Conservation (phyloP, 1,284 basidiomycete genomes). For the Cryptococcus wingfieldii region DNA sequence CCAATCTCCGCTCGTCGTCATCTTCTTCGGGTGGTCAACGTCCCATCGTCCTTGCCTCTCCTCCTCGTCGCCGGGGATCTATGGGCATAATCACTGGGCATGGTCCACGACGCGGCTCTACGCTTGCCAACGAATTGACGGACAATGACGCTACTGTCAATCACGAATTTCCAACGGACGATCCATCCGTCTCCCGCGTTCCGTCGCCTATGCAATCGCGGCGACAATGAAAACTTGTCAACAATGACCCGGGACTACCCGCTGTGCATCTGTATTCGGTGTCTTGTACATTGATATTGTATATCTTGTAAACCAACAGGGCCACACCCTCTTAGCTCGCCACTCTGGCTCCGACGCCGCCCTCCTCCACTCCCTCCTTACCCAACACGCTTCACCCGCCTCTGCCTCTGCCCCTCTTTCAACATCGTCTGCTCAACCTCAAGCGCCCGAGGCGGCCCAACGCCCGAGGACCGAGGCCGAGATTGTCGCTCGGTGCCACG, state of each 20-base stretch:
- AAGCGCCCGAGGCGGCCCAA: constrained; percentile 17
- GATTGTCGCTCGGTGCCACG: constrained; percentile 51
- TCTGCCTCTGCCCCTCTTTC: constrained; percentile 32
- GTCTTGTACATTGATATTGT: neutral
- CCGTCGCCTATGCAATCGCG: constrained; percentile 7
- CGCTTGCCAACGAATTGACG: constrained; percentile 7
- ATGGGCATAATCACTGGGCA: neutral
- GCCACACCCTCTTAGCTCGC: constrained; percentile 78
- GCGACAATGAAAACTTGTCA: neutral
- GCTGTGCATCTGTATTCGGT: neutral
- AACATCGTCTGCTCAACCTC: constrained; percentile 13
- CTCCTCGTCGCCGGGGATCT: constrained; percentile 7
- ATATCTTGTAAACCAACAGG: constrained; percentile 53
- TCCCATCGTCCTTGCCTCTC: constrained; percentile 1
- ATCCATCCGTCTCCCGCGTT: constrained; percentile 2
- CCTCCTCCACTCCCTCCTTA: constrained; percentile 63
- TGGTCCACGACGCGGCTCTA: constrained; percentile 15
- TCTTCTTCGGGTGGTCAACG: constrained; percentile 4
- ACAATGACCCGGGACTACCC: neutral
- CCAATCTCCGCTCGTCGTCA: constrained; percentile 19
- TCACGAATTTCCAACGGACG: neutral
- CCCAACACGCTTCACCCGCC: constrained; percentile 54
- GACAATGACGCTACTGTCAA: neutral
- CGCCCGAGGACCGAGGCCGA: constrained; percentile 46
- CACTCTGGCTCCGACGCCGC: constrained; percentile 78